Base-by-base conservation (phyloP, 495 filamentous ascomycete species). In the Lasiosphaeriaceae sp. region DNA sequence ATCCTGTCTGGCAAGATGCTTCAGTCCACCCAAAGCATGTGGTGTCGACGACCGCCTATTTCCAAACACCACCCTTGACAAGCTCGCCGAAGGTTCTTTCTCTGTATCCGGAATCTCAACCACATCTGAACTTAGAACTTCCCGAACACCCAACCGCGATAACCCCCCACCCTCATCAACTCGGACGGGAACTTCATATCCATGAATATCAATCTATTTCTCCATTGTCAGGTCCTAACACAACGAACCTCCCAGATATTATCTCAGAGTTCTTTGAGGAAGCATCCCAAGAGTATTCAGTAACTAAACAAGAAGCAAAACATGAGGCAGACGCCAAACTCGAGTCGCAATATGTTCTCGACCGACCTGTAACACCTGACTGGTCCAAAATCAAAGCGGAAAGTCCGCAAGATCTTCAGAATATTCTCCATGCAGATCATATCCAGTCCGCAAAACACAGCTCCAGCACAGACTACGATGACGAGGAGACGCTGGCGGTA, bases 401-500 rank as follows among this genome's bases (percentile, higher is more conserved):
- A 48, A 24, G 11, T 11, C 46, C 9, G 26, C 26, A 31, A 3
- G 26, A 9, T 31, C 26, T 31, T 31, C 3, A 31, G 9, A 9
- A 47, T 22, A 47, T 22, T 23, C 22, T 16, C 41, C 41, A 17
- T 6, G 5, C 41, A 7, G 17, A 19, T 45, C 41, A 9, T n/a
- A 16, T n/a, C n/a, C 2, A 1, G n/a, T 2, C 24, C 31, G 17
- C 48, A 5, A 17, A 50, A 26, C 23, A 16, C 6, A 37, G 31
- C 50, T 12, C 50, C 17, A 41, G 17, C 3, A 44, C 39, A 3
- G 39, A 55, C 24, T 48, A 49, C 11, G 22, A 39, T 14, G 52
- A 56, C 52, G 37, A 52, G 23, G 47, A 55, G 22, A 20, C 43
- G n/a, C 8, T 57, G 21, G 39, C 5, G 23, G 26, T 37, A 7